phyloP scores from a whole-genome alignment of 1,139 yeast species.

The Sugiyamaella grinbergsii region DNA sequence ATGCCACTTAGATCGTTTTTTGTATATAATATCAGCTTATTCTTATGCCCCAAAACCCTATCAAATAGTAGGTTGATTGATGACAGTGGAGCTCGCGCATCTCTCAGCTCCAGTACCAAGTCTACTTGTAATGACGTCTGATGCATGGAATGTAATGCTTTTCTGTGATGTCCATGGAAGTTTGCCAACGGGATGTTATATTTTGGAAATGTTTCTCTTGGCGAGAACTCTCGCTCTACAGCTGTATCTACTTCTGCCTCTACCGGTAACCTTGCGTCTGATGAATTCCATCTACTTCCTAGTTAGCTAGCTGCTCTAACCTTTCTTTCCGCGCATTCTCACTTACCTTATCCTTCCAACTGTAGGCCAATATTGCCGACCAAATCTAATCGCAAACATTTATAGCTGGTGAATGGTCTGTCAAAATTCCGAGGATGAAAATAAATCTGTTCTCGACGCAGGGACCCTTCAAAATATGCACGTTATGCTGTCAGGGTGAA shows the following conservation, averaged over 20 bases:
- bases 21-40: constrained; percentile 64
- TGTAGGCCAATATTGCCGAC: not conserved
- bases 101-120: constrained; percentile 79
- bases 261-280: not conserved
- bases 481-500: not conserved
- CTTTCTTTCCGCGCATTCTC: too few relatives aligned
- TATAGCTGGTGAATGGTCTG: too few relatives aligned
- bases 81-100: constrained; percentile 84
- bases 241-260: not conserved
- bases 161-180: constrained; percentile 89
- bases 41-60: constrained; percentile 59
- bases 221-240: constrained; percentile 14
- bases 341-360: not conserved
- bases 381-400: not conserved
- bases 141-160: constrained; percentile 70
- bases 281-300: not conserved
- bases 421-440: constrained; percentile 4
- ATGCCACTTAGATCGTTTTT: constrained; percentile 55
- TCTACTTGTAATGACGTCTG: constrained; percentile 80
- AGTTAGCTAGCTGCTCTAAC: too few relatives aligned
- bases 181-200: constrained; percentile 72
- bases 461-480: constrained; percentile 12
- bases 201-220: constrained; percentile 53
- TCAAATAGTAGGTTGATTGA: constrained; percentile 83
- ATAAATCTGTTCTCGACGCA: not conserved